Evolutionary conservation across 257 asterid genomes (phyloP).

Genomic region (Lithospermum erythrorhizon): DNA sequence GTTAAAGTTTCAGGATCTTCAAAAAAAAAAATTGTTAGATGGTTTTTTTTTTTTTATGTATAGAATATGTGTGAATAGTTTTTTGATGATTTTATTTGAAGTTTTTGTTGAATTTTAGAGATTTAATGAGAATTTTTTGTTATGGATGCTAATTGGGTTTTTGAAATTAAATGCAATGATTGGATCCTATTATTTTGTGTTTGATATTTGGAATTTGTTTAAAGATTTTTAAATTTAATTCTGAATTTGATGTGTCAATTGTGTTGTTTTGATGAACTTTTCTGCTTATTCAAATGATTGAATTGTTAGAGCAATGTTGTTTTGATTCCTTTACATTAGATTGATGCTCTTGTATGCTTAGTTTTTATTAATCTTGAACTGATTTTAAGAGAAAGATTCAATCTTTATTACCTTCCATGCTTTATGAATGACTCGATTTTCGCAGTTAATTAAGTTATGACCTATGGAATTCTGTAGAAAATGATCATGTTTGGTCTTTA

Average conservation of each 20-base stretch:
- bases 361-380: neutral
- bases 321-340: no score
- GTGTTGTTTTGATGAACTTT: neutral
- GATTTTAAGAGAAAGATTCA: neutral
- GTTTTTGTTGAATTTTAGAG: no score
- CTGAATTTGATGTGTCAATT: neutral
- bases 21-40: no score
- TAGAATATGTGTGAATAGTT: no score
- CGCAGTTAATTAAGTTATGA: neutral
- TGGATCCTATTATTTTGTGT: neutral
- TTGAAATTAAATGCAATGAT: neutral
- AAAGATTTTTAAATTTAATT: no score
- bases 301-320: neutral
- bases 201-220: neutral
- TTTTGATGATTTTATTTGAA: no score
- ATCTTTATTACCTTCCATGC: neutral
- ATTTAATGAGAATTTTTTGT: no score
- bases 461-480: neutral
- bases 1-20: no score
- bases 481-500: neutral
- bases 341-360: no score
- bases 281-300: neutral
- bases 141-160: neutral
- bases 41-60: no score
- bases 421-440: neutral